Evolutionary conservation across 2,329 filamentous ascomycete genomes (phyloP), one percentile per base, ranked within the genome.

Genomic region (Trichoderma pleuroti): DNA sequence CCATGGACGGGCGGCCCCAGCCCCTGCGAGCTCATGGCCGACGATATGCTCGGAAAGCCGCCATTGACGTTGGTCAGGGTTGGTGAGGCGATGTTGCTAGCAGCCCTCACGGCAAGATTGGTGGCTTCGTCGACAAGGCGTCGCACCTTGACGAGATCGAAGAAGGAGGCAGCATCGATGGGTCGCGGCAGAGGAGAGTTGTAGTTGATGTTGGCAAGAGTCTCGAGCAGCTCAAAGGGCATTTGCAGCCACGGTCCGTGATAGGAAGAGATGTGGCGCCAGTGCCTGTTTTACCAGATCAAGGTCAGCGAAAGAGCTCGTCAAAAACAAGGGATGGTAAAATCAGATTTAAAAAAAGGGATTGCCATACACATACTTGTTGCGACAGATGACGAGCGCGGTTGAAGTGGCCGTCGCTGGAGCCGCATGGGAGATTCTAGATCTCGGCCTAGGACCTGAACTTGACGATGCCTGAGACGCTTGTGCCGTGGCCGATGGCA

Each of bases 231-330:
- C 80, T 95, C 92, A 73, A 90, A 87, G 24, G 92, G 91, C 70
- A 95, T 84, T 80, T 93, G 91, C 16, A 94, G 87, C 93, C 93
- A 96, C 74, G 92, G 90, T 28, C 93, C 93, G 77, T 94, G 91
- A 77, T 93, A 96, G 32, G 90, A 92, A 26, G 92, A 94, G 71
- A 96, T 94, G 79, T 93, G 93, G 73, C 90, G 88, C 93, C 92
- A 95, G 82, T 95, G 92, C 79, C 93, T 95, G 63, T 30, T 28
- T 59, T 21, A 28, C 9, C 32, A 54, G 14, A 61, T 26, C 21
- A 34, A 34, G n/a, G 59, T 59, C 28, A 64, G 26, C 46, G 4
- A 54, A 26, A 14, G 56, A 34, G 30, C 30, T 18, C 3, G 14
- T 52, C 57, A 28, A 32, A 52, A 24, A 46, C 24, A 30, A 46